A percentile compares a stretch with the other conserved stretches of the same genome.
Evolutionary conservation across 768 basidiomycete species (phyloP).

Genomic region (Phlegmacium glaucopus): DNA sequence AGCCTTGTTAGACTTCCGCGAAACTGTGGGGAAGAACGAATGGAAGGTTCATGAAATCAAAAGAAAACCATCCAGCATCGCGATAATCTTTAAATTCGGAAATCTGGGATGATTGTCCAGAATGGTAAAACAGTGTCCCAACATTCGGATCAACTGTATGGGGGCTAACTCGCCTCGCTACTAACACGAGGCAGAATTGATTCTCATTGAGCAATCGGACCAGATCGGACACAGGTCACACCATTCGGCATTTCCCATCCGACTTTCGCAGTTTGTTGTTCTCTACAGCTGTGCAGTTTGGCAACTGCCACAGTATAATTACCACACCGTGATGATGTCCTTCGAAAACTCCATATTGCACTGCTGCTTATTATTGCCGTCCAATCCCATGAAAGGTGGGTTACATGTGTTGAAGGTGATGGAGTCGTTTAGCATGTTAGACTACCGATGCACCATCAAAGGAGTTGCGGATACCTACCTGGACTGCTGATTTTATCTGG

Average conservation of each 20-base stretch:
- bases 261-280: conserved; percentile 8
- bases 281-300: too few relatives aligned
- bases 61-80: conserved; percentile 18
- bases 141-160: conserved; percentile 27
- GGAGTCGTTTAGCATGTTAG: conserved; percentile 40
- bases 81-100: conserved; percentile 25
- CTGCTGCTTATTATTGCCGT: too few relatives aligned
- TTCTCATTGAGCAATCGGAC: background rate
- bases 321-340: too few relatives aligned
- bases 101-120: conserved; percentile 21
- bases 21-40: conserved; percentile 11
- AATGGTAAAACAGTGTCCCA: conserved; percentile 21
- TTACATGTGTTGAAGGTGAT: too few relatives aligned
- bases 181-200: conserved; percentile 36
- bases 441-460: conserved; percentile 40
- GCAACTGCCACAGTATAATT: too few relatives aligned
- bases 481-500: conserved; percentile 26
- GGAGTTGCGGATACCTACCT: conserved; percentile 38
- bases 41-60: conserved; percentile 19
- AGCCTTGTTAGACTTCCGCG: conserved; percentile 15
- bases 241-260: conserved; percentile 10
- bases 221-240: conserved; percentile 1
- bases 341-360: too few relatives aligned
- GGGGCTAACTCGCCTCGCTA: conserved; percentile 30
- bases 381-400: too few relatives aligned